Percentiles rank a stretch among this genome's conserved stretches.
These are phyloP conservation scores for Colletotrichum spinosum DNA, from an alignment of 2,329 filamentous ascomycete species.

Conservation along the genomic window DNA sequence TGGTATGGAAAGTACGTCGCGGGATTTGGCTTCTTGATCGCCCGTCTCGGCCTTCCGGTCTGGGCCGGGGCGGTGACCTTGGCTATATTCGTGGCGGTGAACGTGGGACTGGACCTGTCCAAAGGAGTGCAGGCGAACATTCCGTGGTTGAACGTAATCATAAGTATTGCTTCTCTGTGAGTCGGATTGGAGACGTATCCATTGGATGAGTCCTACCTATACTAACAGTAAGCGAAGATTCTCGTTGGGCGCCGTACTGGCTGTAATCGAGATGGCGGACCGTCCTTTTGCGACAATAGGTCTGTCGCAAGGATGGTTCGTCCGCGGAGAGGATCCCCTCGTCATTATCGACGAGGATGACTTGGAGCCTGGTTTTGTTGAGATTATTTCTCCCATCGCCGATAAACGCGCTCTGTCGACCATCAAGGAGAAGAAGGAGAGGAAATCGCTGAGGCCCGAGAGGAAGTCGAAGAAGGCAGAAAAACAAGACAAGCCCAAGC, in stretches of 20 bases:
- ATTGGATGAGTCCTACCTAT: no score
- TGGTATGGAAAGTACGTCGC: conserved; percentile 19
- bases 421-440: conserved; percentile 1
- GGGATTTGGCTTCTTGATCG: conserved; percentile 23
- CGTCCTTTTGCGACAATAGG: conserved; percentile 31
- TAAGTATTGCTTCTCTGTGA: conserved; percentile 29
- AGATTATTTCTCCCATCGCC: not conserved
- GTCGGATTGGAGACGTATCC: not conserved
- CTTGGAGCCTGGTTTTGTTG: not conserved
- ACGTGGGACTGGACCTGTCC: conserved; percentile 24
- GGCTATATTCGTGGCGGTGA: conserved; percentile 31
- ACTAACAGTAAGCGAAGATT: conserved; percentile 1
- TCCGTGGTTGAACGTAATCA: conserved; percentile 31
- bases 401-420: not conserved
- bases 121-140: conserved; percentile 25
- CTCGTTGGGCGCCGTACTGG: conserved; percentile 18
- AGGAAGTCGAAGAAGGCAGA: not conserved
- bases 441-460: not conserved
- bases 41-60: conserved; percentile 25
- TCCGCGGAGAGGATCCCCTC: conserved; percentile 6
- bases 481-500: not conserved
- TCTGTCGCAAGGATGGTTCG: conserved; percentile 25
- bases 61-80: conserved; percentile 27
- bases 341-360: not conserved
- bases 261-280: conserved; percentile 31